phyloP scores from a whole-genome alignment of 768 basidiomycete species.

The Neoboletus magnificus region DNA sequence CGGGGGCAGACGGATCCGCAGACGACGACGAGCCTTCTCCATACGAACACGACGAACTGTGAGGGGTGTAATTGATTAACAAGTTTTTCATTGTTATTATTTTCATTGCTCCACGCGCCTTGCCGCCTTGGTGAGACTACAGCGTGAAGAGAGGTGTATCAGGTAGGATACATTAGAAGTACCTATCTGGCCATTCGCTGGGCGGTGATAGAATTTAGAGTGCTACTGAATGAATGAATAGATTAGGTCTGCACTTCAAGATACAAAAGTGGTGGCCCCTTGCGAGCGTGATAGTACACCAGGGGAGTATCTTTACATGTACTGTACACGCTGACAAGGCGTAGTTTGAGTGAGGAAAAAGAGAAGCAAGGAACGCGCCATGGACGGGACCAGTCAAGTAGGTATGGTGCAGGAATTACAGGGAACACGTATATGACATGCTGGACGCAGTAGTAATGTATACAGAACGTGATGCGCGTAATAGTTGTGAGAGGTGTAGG shows the following conservation, averaged over 20 bases:
- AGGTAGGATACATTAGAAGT: conserved; percentile 15
- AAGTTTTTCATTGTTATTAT: conserved; percentile 7
- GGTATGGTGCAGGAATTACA: conserved; percentile 10
- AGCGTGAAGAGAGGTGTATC: neutral
- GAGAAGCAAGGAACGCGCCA: neutral
- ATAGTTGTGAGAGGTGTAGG: conserved; percentile 1
- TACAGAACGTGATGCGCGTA: conserved; percentile 1
- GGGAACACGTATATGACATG: conserved; percentile 9
- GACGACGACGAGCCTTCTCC: conserved; percentile 45
- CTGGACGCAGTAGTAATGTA: conserved; percentile 8
- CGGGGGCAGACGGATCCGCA: conserved; percentile 32
- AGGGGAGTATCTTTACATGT: conserved; percentile 2
- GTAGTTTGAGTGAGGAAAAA: neutral
- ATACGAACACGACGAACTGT: conserved; percentile 56
- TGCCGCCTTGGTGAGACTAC: neutral
- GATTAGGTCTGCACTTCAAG: too few species aligned
- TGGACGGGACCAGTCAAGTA: conserved; percentile 1
- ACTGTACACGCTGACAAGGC: conserved; percentile 1
- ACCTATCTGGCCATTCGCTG: neutral
- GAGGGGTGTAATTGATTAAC: conserved; percentile 8
- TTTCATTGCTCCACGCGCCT: neutral
- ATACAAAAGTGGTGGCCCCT: too few species aligned
- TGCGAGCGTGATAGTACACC: neutral
- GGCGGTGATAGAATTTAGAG: neutral
- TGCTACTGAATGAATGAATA: neutral